These are phyloP conservation scores for Trapa incisa DNA, from an alignment of 345 rosid genomes.

Conservation along the genomic window DNA sequence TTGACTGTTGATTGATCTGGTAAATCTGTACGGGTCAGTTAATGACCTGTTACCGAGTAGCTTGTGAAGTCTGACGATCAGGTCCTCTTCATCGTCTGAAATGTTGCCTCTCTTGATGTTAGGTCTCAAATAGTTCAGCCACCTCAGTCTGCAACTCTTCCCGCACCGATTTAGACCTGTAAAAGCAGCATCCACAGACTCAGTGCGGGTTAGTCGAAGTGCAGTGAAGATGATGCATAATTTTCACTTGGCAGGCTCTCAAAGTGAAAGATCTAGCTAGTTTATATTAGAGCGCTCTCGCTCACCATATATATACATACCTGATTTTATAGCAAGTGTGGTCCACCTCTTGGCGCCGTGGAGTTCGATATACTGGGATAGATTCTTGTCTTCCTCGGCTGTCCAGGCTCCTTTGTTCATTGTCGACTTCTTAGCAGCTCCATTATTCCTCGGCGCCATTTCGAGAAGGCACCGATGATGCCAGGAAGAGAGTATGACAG, in stretches of 20 bases:
- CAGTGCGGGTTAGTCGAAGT: too few species aligned
- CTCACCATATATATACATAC: constrained; percentile 7
- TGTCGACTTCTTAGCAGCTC: constrained; percentile 14
- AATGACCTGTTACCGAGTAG: constrained; percentile 34
- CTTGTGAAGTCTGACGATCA: constrained; percentile 44
- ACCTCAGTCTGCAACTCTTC: constrained; percentile 55
- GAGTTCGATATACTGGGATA: constrained; percentile 32
- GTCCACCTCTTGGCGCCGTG: constrained; percentile 56
- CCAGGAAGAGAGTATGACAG: too few species aligned
- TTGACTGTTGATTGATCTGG: too few species aligned
- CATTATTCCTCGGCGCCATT: constrained; percentile 31
- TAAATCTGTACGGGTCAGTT: too few species aligned
- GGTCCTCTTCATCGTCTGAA: constrained; percentile 42
- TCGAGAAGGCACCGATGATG: too few species aligned
- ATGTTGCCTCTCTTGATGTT: constrained; percentile 59
- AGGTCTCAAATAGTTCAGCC: constrained; percentile 52
- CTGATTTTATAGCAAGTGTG: constrained; percentile 37
- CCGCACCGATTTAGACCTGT: constrained; percentile 44
- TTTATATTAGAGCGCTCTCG: too few species aligned
- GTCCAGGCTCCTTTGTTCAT: constrained; percentile 52
- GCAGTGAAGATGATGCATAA: too few species aligned
- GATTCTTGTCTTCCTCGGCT: constrained; percentile 42
- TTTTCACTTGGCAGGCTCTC: too few species aligned
- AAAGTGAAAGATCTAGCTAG: too few species aligned
- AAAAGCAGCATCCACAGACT: too few species aligned